These are phyloP conservation scores for Yarrowia yakushimensis DNA, from an alignment of 805 yeast species.

Conservation along the genomic window DNA sequence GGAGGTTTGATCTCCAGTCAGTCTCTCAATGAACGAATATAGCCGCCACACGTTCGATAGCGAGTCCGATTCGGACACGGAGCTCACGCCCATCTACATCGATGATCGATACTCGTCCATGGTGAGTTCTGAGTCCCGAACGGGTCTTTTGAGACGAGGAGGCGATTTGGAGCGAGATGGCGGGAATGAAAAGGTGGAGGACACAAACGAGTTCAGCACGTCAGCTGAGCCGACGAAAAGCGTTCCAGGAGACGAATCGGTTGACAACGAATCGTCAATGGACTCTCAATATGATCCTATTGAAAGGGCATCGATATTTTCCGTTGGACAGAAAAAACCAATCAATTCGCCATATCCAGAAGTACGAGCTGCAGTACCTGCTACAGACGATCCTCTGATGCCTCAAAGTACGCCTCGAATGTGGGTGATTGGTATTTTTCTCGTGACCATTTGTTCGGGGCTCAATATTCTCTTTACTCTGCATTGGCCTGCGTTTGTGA, in stretches of 20 bases:
- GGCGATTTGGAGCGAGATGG: neutral
- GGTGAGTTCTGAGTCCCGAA: neutral
- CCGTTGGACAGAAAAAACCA: conserved; percentile 19
- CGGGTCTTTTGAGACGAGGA: neutral
- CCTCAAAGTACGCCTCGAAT: conserved; percentile 55
- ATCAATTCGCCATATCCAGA: conserved; percentile 59
- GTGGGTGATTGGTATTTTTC: conserved; percentile 50
- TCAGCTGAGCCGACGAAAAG: neutral
- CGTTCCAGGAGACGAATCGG: too few relatives aligned
- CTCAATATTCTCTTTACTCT: conserved; percentile 57
- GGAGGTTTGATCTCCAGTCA: too few relatives aligned
- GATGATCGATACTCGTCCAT: conserved; percentile 11
- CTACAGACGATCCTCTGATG: conserved; percentile 49
- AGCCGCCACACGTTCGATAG: neutral
- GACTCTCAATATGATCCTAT: neutral
- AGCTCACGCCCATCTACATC: conserved; percentile 7
- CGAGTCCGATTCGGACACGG: conserved; percentile 13
- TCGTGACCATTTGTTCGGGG: conserved; percentile 57
- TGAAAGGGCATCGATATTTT: neutral
- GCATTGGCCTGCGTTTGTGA: conserved; percentile 53
- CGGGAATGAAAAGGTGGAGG: neutral
- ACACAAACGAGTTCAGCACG: neutral
- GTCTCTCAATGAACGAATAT: neutral
- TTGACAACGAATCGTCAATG: neutral
- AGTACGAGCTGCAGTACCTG: conserved; percentile 61